Percentiles rank a stretch among this genome's conserved stretches.
These are phyloP conservation scores for Bacterosira constricta DNA, from an alignment of 108 stramenopile species.

Conservation along the genomic window DNA sequence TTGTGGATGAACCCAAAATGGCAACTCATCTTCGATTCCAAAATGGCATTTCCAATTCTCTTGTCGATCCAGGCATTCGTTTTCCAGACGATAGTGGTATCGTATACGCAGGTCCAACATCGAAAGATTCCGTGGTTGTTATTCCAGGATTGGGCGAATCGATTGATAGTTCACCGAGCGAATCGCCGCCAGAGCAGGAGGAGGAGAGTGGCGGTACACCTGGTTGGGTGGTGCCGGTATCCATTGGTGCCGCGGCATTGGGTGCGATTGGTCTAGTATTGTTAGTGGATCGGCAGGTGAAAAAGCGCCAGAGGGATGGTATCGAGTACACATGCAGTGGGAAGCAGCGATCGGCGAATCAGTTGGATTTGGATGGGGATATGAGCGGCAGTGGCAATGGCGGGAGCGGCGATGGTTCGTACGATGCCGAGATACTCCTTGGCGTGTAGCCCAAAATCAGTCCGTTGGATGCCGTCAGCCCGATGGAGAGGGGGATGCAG, in stretches of 20 bases:
- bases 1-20: slow-evolving; percentile 4
- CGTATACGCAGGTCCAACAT: background rate
- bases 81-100: slow-evolving; percentile 17
- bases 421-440: background rate
- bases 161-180: background rate
- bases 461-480: background rate
- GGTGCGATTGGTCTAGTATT: background rate
- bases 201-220: background rate
- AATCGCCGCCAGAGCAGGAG: background rate
- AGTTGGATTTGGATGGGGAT: too few species aligned
- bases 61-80: background rate
- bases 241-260: background rate
- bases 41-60: background rate
- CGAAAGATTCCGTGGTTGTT: background rate
- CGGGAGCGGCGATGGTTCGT: too few species aligned
- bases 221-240: slow-evolving; percentile 1
- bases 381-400: too few species aligned
- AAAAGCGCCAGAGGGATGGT: background rate
- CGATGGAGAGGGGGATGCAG: background rate
- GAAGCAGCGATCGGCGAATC: background rate
- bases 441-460: background rate
- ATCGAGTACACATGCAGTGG: background rate
- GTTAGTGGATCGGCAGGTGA: background rate
- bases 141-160: background rate
- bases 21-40: background rate